Conservation (phyloP, 202 grass and related monocot genomes). For the Schoenoplectus triqueter region DNA sequence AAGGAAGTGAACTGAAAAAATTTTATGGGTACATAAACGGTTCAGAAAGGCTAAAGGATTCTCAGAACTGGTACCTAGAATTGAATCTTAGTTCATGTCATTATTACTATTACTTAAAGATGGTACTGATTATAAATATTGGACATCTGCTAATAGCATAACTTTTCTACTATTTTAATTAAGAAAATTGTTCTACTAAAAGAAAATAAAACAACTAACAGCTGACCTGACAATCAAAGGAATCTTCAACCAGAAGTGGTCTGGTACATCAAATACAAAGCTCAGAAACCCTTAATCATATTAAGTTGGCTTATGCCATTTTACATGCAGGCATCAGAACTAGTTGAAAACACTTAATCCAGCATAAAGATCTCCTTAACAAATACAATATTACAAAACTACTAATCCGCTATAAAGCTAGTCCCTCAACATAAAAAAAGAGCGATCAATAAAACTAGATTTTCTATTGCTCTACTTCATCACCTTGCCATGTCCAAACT, state of each 20-base stretch:
- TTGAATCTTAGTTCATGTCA: neutral
- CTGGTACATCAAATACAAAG: neutral
- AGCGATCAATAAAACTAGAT: neutral
- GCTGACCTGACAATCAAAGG: neutral
- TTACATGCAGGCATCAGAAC: neutral
- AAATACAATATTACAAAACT: neutral
- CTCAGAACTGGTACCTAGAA: neutral
- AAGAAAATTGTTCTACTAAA: neutral
- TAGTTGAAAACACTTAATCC: neutral
- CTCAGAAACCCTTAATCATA: conserved; percentile 1
- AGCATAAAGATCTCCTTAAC: conserved; percentile 7
- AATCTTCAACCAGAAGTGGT: neutral
- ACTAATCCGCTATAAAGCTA: neutral
- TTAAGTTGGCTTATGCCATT: neutral
- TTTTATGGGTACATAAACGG: neutral
- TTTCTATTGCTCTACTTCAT: conserved; percentile 34
- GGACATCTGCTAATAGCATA: neutral
- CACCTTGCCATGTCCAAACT: conserved; percentile 66
- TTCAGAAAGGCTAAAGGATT: neutral
- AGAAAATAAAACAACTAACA: neutral
- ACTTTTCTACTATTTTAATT: too few relatives aligned
- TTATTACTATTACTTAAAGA: neutral
- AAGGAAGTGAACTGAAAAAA: neutral
- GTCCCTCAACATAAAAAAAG: neutral
- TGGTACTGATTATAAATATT: neutral